Evolutionary conservation across 768 basidiomycete genomes (phyloP).

Genomic region (Psilocybe subaeruginosa): DNA sequence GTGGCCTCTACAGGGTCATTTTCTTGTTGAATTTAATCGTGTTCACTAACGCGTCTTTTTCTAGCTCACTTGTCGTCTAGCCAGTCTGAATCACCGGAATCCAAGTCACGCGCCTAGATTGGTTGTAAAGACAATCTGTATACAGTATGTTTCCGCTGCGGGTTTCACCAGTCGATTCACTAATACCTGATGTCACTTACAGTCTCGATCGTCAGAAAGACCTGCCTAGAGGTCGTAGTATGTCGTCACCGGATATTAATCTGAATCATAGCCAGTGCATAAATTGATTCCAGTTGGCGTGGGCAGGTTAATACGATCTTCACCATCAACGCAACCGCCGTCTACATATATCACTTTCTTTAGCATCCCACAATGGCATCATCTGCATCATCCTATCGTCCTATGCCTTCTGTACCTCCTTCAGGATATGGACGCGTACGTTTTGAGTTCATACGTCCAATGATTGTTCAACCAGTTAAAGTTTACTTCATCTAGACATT

Average conservation of each 20-base stretch:
- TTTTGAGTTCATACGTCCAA: neutral
- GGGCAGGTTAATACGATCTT: neutral
- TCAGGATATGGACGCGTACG: slow-evolving; percentile 21
- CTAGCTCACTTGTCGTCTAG: neutral
- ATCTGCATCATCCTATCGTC: neutral
- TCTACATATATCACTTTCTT: neutral
- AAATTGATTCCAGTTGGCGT: neutral
- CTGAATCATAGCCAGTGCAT: slow-evolving; percentile 12
- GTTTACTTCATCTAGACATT: slow-evolving; percentile 24
- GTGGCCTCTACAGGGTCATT: neutral
- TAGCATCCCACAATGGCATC: slow-evolving; percentile 4
- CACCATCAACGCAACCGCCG: neutral
- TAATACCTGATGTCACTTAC: neutral
- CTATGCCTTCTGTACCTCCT: slow-evolving; percentile 6
- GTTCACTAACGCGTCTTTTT: neutral
- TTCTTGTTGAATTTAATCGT: neutral
- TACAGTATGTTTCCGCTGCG: neutral
- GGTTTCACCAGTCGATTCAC: neutral
- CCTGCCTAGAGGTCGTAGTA: neutral
- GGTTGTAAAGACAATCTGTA: neutral
- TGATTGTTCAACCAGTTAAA: neutral
- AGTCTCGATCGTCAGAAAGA: neutral
- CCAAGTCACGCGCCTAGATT: neutral
- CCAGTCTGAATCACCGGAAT: neutral
- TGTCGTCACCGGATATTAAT: slow-evolving; percentile 4